Evolutionary conservation across 23 red algal genomes (phyloP).

Genomic region (Gracilaria gracilis): DNA sequence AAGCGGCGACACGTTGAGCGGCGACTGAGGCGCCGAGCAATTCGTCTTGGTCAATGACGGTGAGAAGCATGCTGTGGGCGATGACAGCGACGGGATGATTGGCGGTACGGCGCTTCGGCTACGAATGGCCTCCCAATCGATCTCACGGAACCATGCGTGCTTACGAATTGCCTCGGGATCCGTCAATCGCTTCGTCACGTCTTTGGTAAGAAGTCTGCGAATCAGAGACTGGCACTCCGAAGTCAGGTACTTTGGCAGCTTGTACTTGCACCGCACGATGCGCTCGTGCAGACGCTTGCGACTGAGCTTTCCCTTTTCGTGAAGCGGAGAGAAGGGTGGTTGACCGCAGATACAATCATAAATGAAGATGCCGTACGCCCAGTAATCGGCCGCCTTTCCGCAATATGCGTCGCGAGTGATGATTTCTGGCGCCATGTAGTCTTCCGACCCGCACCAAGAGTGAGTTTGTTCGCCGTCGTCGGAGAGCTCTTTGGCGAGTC

Average conservation of each 20-base stretch:
- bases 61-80: constrained; percentile 73
- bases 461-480: constrained; percentile 65
- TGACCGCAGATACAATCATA: constrained; percentile 93
- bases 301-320: constrained; percentile 61
- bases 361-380: constrained; percentile 89
- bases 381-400: constrained; percentile 89
- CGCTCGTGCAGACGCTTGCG: constrained; percentile 88
- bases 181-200: constrained; percentile 72
- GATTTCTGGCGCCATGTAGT: constrained; percentile 98
- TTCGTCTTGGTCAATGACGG: constrained; percentile 46
- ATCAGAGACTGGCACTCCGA: constrained; percentile 86
- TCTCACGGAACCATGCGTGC: constrained; percentile 77
- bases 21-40: constrained; percentile 53
- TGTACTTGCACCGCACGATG: constrained; percentile 85
- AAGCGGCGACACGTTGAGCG: constrained; percentile 54
- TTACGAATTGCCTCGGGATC: constrained; percentile 67
- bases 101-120: constrained; percentile 56
- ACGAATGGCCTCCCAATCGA: constrained; percentile 73
- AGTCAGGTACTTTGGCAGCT: constrained; percentile 82
- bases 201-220: constrained; percentile 75
- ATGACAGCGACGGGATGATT: constrained; percentile 66
- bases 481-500: constrained; percentile 80
- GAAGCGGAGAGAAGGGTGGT: constrained; percentile 89
- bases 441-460: constrained; percentile 98
- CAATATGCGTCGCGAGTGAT: constrained; percentile 75